phyloP scores from a whole-genome alignment of 2,329 filamentous ascomycete genomes.

The Lachnellula suecica region DNA sequence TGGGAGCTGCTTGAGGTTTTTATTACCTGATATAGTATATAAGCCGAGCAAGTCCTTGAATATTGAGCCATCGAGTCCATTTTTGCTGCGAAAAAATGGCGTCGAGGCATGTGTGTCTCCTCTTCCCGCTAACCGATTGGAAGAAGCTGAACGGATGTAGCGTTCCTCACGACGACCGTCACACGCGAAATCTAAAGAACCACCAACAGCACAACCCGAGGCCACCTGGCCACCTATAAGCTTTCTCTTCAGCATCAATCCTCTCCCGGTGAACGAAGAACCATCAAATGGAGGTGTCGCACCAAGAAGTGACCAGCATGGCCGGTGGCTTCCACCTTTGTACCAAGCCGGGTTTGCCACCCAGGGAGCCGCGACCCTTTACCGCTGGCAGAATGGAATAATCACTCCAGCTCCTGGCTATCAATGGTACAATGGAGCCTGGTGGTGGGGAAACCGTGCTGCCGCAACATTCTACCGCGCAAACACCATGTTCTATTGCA shows the following conservation, averaged over 20 bases:
- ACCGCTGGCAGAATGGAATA: background rate
- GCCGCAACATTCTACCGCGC: constrained; percentile 9
- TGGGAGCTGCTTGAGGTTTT: background rate
- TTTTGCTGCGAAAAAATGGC: background rate
- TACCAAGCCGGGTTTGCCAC: background rate
- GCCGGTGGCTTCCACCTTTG: background rate
- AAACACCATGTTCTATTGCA: constrained; percentile 19
- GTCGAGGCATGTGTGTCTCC: background rate
- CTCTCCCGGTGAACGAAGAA: background rate
- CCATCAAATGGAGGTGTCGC: background rate
- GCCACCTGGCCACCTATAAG: background rate
- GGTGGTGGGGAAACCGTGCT: background rate
- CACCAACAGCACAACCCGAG: background rate
- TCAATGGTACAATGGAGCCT: background rate
- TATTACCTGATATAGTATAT: background rate
- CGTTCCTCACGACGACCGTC: background rate
- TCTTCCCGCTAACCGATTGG: background rate
- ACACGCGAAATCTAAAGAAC: background rate
- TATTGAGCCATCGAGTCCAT: background rate
- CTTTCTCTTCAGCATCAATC: background rate
- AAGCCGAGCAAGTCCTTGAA: background rate
- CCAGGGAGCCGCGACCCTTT: background rate
- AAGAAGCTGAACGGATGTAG: background rate
- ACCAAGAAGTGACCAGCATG: background rate
- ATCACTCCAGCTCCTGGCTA: background rate